Evolutionary conservation across 1,139 yeast genomes (phyloP).

Genomic region (Saccharomyces hybrid): DNA sequence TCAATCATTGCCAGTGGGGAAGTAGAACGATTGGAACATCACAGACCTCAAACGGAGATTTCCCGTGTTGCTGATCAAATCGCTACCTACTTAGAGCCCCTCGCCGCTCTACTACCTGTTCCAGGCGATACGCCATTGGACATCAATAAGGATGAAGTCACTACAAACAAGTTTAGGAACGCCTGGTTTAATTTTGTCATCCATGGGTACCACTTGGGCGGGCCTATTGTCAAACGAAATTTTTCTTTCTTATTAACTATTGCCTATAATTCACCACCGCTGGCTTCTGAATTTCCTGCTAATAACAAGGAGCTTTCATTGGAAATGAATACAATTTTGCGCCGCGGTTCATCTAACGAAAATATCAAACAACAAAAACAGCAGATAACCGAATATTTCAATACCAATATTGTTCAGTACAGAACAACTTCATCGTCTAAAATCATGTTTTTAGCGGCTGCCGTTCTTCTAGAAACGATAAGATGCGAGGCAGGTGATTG

Average conservation of each 20-base stretch:
- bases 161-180: slow-evolving; percentile 56
- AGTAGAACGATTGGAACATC: slow-evolving; percentile 70
- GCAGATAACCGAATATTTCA: slow-evolving; percentile 33
- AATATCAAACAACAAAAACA: slow-evolving; percentile 72
- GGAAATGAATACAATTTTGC: slow-evolving; percentile 82
- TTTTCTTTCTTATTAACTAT: slow-evolving; percentile 51
- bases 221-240: slow-evolving; percentile 46
- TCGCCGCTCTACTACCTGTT: slow-evolving; percentile 67
- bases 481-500: slow-evolving; percentile 79
- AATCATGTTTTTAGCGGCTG: slow-evolving; percentile 80
- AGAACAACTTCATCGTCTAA: slow-evolving; percentile 59
- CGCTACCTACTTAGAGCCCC: slow-evolving; percentile 57
- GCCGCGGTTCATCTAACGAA: slow-evolving; percentile 82
- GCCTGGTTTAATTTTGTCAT: slow-evolving; percentile 93
- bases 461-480: slow-evolving; percentile 68
- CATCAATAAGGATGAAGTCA: slow-evolving; percentile 28
- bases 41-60: slow-evolving; percentile 72
- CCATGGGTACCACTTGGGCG: slow-evolving; percentile 70
- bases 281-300: slow-evolving; percentile 81
- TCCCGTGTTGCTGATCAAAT: slow-evolving; percentile 72
- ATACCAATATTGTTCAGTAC: slow-evolving; percentile 31
- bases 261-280: slow-evolving; percentile 85
- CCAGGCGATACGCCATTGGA: slow-evolving; percentile 38
- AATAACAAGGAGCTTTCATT: slow-evolving; percentile 85
- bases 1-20: slow-evolving; percentile 75